Conservation (phyloP, 495 filamentous ascomycete species). For the Tuber magnatum region DNA sequence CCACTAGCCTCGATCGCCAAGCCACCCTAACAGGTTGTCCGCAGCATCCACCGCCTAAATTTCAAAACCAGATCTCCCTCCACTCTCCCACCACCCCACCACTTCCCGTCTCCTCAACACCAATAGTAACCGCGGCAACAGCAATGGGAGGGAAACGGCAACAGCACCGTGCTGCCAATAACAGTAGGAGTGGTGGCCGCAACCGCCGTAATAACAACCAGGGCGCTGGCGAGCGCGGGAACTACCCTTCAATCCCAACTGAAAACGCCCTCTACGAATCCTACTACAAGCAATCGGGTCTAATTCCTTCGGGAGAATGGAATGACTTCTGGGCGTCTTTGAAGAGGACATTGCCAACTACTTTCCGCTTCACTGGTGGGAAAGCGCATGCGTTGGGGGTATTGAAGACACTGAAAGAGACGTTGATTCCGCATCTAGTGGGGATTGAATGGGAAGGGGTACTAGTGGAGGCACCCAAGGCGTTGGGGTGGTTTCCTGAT, state of each 20-base stretch:
- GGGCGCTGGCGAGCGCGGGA: conserved; percentile 33
- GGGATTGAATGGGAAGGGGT: conserved; percentile 73
- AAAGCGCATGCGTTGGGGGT: conserved; percentile 88
- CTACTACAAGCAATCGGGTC: conserved; percentile 71
- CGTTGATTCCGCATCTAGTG: conserved; percentile 80
- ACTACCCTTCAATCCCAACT: conserved; percentile 31
- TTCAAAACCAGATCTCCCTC: background rate
- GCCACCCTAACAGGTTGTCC: background rate
- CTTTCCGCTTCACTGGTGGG: conserved; percentile 91
- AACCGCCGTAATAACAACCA: conserved; percentile 16
- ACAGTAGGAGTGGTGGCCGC: conserved; percentile 3
- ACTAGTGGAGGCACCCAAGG: conserved; percentile 67
- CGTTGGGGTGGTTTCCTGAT: conserved; percentile 87
- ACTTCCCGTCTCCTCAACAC: background rate
- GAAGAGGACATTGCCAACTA: conserved; percentile 79
- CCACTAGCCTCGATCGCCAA: background rate
- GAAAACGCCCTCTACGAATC: conserved; percentile 69
- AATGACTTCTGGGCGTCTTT: conserved; percentile 74
- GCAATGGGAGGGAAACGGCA: background rate
- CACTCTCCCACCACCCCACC: background rate
- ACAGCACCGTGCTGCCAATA: conserved; percentile 5
- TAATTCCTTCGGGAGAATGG: conserved; percentile 65
- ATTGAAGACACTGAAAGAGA: conserved; percentile 71
- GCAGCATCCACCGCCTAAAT: background rate
- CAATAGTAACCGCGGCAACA: background rate